These are phyloP conservation scores for Neurospora cerealis DNA, from an alignment of 495 filamentous ascomycete species.

Conservation along the genomic window DNA sequence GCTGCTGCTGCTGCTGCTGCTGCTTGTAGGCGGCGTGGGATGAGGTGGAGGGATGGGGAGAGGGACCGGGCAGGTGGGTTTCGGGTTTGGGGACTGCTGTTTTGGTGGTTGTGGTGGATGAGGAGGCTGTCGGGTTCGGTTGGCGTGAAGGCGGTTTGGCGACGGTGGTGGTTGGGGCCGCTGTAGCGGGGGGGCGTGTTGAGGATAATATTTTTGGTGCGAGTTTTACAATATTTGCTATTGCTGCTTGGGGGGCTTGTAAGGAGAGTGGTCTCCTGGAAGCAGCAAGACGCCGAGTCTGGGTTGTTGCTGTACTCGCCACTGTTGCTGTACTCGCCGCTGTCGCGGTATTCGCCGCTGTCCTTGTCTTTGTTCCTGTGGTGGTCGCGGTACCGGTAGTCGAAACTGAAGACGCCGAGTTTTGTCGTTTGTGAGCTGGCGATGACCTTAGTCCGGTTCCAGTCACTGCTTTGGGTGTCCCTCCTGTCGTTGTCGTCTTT, in stretches of 20 bases:
- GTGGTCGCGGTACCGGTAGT: not conserved
- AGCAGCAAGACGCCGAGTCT: not conserved
- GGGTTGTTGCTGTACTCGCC: conserved; percentile 10
- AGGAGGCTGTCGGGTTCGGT: not conserved
- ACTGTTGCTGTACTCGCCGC: too few species aligned
- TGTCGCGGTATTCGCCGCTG: too few species aligned
- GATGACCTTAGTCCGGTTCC: not conserved
- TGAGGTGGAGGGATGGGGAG: not conserved
- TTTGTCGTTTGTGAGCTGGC: not conserved
- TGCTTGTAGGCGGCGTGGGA: not conserved
- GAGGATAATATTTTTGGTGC: not conserved
- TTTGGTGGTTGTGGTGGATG: not conserved
- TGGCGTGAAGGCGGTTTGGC: not conserved
- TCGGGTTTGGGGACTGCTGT: conserved; percentile 1
- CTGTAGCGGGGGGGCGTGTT: conserved; percentile 1
- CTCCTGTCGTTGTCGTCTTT: not conserved
- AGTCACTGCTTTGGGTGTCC: not conserved
- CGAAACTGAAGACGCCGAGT: not conserved
- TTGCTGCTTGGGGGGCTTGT: not conserved
- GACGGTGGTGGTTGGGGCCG: conserved; percentile 1
- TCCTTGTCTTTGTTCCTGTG: not conserved
- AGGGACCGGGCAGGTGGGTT: conserved; percentile 7
- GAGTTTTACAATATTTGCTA: not conserved
- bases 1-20: not conserved
- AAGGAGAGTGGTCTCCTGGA: not conserved